These are phyloP conservation scores for Zanthoxylum bungeanum DNA, from an alignment of 345 rosid species.

Conservation along the genomic window DNA sequence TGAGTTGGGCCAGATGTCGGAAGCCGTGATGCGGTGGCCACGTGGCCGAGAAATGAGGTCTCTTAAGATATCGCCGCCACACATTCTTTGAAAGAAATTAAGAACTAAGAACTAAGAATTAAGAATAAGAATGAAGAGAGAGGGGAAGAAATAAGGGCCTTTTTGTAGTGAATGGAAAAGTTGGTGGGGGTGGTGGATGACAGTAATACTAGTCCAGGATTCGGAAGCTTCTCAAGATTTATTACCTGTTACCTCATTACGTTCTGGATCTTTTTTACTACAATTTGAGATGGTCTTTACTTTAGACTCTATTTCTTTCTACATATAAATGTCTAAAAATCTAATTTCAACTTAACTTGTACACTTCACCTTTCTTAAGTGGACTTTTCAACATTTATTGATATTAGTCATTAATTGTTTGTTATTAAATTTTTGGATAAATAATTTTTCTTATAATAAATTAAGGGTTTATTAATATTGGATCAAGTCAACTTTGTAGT, in stretches of 20 bases:
- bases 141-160: no score
- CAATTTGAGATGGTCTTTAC: neutral
- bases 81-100: conserved; percentile 27
- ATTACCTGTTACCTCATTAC: neutral
- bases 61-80: conserved; percentile 65
- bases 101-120: neutral
- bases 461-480: no score
- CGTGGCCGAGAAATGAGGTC: conserved; percentile 47
- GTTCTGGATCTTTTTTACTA: neutral
- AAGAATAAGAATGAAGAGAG: neutral
- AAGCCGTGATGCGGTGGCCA: conserved; percentile 28
- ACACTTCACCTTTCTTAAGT: no score
- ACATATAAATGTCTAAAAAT: no score
- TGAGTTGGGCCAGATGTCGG: conserved; percentile 56
- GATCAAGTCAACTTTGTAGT: no score
- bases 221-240: neutral
- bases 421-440: no score
- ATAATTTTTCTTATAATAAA: no score
- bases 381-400: no score
- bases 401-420: no score
- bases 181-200: neutral
- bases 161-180: neutral
- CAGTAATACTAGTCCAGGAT: neutral
- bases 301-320: no score
- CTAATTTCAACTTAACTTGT: no score